Percentiles rank a stretch among this genome's conserved stretches.
Evolutionary conservation across 495 filamentous ascomycete genomes (phyloP).

Genomic region (Echria macrotheca): DNA sequence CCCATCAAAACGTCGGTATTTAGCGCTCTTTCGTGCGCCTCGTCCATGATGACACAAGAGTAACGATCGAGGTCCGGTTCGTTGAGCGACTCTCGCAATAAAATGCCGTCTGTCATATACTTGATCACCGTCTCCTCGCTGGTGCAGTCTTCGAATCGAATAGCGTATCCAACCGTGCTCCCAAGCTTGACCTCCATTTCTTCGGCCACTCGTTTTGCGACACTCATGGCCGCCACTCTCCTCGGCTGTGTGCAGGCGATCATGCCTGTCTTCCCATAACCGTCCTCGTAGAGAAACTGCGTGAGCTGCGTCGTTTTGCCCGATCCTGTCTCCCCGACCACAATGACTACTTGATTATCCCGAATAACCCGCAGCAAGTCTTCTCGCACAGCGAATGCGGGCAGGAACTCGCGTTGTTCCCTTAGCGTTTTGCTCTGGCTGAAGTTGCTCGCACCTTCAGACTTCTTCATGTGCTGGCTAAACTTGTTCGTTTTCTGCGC

Average conservation of each 20-base stretch:
- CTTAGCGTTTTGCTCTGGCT: slow-evolving; percentile 84
- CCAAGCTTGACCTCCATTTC: slow-evolving; percentile 98
- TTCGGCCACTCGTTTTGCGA: slow-evolving; percentile 96
- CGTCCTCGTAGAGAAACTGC: slow-evolving; percentile 91
- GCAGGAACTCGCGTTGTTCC: slow-evolving; percentile 91
- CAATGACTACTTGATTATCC: slow-evolving; percentile 95
- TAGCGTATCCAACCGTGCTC: slow-evolving; percentile 87
- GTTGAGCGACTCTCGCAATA: slow-evolving; percentile 86
- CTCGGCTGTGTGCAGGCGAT: slow-evolving; percentile 95
- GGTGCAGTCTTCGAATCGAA: slow-evolving; percentile 98
- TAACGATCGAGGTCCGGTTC: slow-evolving; percentile 93
- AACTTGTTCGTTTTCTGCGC: slow-evolving; percentile 72
- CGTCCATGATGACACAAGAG: slow-evolving; percentile 99
- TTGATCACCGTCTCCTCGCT: slow-evolving; percentile 93
- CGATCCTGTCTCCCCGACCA: slow-evolving; percentile 93
- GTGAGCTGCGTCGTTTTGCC: slow-evolving; percentile 97
- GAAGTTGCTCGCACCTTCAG: slow-evolving; percentile 83
- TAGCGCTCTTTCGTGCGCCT: slow-evolving; percentile 93
- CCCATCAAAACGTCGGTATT: slow-evolving; percentile 99
- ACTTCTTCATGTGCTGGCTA: slow-evolving; percentile 82
- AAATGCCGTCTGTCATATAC: slow-evolving; percentile 98
- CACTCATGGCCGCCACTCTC: slow-evolving; percentile 96
- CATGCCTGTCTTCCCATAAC: slow-evolving; percentile 78
- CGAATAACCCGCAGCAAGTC: slow-evolving; percentile 91
- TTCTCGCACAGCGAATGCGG: slow-evolving; percentile 95